Percentiles rank a stretch among this genome's conserved stretches.
Evolutionary conservation across 768 basidiomycete species (phyloP).

Genomic region (Piloderma croceum): DNA sequence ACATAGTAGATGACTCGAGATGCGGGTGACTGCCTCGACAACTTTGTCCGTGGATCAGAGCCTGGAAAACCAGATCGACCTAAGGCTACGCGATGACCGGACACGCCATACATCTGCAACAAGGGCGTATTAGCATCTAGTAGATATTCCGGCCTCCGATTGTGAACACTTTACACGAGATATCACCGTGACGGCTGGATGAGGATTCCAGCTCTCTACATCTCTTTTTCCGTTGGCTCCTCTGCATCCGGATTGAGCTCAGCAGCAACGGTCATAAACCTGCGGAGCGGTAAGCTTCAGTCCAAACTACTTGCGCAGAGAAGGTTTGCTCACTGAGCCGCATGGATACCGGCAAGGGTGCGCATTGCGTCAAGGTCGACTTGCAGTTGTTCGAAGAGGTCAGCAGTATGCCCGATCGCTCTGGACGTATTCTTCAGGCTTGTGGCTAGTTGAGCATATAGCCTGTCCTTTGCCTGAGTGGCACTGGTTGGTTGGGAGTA

Average conservation of each 20-base stretch:
- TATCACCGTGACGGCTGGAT: not conserved
- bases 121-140: not conserved
- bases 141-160: not conserved
- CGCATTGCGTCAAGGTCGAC: conserved; percentile 75
- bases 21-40: too few relatives aligned
- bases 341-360: conserved; percentile 71
- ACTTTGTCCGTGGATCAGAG: too few relatives aligned
- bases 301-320: not conserved
- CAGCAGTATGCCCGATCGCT: conserved; percentile 66
- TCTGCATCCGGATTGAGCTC: conserved; percentile 32
- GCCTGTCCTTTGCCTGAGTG: conserved; percentile 73
- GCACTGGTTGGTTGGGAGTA: conserved; percentile 53
- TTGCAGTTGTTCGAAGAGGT: conserved; percentile 71
- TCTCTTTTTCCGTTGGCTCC: conserved; percentile 4
- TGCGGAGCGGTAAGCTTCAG: conserved; percentile 13
- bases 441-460: conserved; percentile 71
- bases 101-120: not conserved
- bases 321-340: conserved; percentile 60
- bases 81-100: too few relatives aligned
- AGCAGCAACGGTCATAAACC: conserved; percentile 48
- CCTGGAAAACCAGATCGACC: too few relatives aligned
- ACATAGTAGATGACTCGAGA: too few relatives aligned
- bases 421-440: conserved; percentile 63
- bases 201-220: not conserved
- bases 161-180: too few relatives aligned